Evolutionary conservation across 2,329 filamentous ascomycete species (phyloP), one percentile per base, ranked within the genome.

Genomic region (Aspergillus novofumigatus): DNA sequence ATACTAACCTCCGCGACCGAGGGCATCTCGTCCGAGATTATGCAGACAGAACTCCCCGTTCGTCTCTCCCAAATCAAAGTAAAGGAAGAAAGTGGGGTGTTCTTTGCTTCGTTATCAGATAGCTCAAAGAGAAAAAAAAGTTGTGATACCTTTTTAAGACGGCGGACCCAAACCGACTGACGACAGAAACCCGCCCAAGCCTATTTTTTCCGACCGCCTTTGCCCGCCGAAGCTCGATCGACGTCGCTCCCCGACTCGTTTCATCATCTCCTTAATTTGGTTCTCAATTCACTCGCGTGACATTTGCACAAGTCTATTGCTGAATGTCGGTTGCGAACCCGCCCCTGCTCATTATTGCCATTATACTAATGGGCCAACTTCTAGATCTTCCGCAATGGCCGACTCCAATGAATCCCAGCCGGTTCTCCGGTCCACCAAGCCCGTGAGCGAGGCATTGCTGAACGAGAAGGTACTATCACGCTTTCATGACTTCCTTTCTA

Each of bases 361-460:
- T 20, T 28, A 26, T 32, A 35, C 61, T 70, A 60, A 71, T 47
- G 3, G 32, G 44, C 56, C 52, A 44, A 56, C 55, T 45, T 51
- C 32, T 49, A 65, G 63, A 62, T 61, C 59, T 49, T 60, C 62
- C 72, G 72, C 72, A 72, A 86, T 86, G 83, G 80, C 83, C 74
- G 82, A 86, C 69, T 72, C 73, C 60, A 75, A 66, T 62, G 76
- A 79, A 79, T 80, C 81, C 73, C 77, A 74, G 73, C 80, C 85
- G 63, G 83, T 89, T 74, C 83, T 88, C 76, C 86, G 91, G 68
- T 80, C 85, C 62, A 84, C 78, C 73, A 84, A 85, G 78, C 93
- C 94, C 63, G 89, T 97, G 80, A 97, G 93, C 83, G 94, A 99
- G 83, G 91, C 93, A 72, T 86, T 99, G 71, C 86, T 99, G 73